A percentile compares a stretch with the other conserved stretches of the same genome.
Conservation (phyloP, 2,329 filamentous ascomycete species). For the Calonectria honghensis region DNA sequence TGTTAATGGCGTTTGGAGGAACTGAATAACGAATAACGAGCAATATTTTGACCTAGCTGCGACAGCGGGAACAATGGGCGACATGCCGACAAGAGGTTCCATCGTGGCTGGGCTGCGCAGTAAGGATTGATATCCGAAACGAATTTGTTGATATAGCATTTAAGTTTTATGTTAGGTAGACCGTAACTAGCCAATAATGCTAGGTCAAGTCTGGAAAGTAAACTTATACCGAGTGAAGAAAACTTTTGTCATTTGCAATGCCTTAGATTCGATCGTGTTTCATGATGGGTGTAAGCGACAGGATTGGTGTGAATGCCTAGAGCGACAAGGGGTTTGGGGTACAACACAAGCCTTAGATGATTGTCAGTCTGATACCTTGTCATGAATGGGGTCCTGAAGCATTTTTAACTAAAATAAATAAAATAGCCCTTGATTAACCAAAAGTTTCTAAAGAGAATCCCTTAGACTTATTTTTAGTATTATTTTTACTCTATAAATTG, state of each 20-base stretch:
- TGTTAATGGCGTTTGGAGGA: conserved; percentile 51
- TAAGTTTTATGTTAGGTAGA: conserved; percentile 31
- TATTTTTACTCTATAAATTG: too few relatives aligned
- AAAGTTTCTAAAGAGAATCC: too few relatives aligned
- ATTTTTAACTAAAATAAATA: too few relatives aligned
- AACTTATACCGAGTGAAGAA: not conserved
- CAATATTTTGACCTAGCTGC: conserved; percentile 29
- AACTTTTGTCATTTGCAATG: not conserved
- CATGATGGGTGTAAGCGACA: not conserved
- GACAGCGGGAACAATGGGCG: conserved; percentile 22
- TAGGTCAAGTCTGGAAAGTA: conserved; percentile 19
- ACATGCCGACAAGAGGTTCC: conserved; percentile 15
- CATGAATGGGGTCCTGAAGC: too few relatives aligned
- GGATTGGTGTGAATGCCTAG: conserved; percentile 6
- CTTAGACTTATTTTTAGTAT: too few relatives aligned
- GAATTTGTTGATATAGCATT: conserved; percentile 30
- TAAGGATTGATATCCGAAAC: conserved; percentile 18
- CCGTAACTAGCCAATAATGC: conserved; percentile 35
- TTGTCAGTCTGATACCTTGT: too few relatives aligned
- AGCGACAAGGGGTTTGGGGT: conserved; percentile 25
- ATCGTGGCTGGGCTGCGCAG: conserved; percentile 10
- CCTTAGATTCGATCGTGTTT: not conserved
- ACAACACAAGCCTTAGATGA: too few relatives aligned
- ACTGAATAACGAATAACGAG: conserved; percentile 52
- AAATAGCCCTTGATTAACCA: too few relatives aligned